Conservation (phyloP, 768 basidiomycete species). For the Mycena polygramma region DNA sequence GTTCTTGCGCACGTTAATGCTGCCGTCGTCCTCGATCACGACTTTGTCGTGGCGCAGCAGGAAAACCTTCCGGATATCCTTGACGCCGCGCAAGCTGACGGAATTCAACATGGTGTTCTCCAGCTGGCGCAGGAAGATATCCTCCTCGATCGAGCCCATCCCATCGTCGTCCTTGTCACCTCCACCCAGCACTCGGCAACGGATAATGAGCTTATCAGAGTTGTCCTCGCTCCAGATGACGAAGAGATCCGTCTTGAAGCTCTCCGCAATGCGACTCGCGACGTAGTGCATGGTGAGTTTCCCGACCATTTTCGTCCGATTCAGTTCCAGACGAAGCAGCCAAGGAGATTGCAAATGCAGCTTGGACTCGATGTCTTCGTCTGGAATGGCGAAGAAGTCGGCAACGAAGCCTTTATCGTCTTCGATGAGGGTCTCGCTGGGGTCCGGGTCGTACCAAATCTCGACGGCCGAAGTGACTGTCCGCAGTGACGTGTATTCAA, state of each 20-base stretch:
- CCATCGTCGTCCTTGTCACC: conserved; percentile 90
- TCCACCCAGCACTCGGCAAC: conserved; percentile 91
- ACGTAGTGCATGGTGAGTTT: conserved; percentile 96
- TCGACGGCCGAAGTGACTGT: conserved; percentile 96
- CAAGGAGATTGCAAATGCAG: conserved; percentile 95
- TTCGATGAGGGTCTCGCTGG: conserved; percentile 92
- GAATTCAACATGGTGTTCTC: conserved; percentile 98
- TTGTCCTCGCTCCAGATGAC: conserved; percentile 99
- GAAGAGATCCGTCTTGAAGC: conserved; percentile 95
- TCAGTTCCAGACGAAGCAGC: conserved; percentile 96
- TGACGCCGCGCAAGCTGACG: conserved; percentile 94
- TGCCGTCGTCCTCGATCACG: conserved; percentile 72
- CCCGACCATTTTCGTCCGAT: conserved; percentile 97
- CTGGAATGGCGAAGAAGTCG: conserved; percentile 99
- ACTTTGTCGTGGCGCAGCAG: conserved; percentile 90
- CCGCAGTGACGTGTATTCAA: conserved; percentile 93
- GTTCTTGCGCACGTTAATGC: conserved; percentile 70
- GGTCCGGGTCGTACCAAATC: conserved; percentile 98
- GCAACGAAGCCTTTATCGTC: conserved; percentile 97
- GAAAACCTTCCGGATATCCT: conserved; percentile 92
- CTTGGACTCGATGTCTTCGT: conserved; percentile 94
- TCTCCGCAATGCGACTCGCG: conserved; percentile 92
- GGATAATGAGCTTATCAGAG: conserved; percentile 96
- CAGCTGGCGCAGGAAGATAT: conserved; percentile 94
- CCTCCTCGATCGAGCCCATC: conserved; percentile 84